Base-by-base conservation (phyloP, 2,329 filamentous ascomycete genomes). In the Colletotrichum costaricense region DNA sequence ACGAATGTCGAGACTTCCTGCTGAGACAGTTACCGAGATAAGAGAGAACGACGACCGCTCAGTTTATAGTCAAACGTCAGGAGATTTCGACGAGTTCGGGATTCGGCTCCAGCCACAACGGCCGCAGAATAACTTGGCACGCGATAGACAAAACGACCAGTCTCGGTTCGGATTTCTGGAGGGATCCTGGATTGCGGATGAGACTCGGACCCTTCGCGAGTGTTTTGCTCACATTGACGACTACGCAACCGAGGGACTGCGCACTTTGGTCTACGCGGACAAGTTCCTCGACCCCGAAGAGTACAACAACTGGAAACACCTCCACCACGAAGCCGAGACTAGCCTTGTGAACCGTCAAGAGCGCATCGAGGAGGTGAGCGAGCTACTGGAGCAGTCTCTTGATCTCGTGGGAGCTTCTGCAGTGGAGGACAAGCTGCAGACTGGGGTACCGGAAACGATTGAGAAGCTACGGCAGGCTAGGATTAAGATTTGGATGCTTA, bases 401-500 rank as follows among this genome's bases (percentile, higher is more conserved):
- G 94, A 97, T 60, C 87, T 97, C 4, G 89, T 94, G 2, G 95
- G 95, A 1, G 95, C 94, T 1, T 97, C 94, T 8, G 95, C 95
- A 1, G 97, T 97, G 73, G 95, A 97, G 82, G 95, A 97, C 81
- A 97, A 96, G 79, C 86, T 97, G 12, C 95, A 97, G 79, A 89
- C 90, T 74, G 94, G 94, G n/a, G 94, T 97, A 0, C 94, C 94
- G 0, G 93, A 97, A 80, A 93, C 94, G 0, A 95, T 97, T 75
- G 94, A 97, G 78, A 94, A 94, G 79, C 86, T 97, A 3, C 89
- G 94, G 72, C 88, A 94, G 46, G 95, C 94, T 19, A 95, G 95
- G 74, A 96, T 97, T 82, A 96, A 95, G 81, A 91, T 97, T 73
- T 97, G 94, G 94, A 97, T 97, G 94, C 86, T 97, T 64, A 97